Base-by-base conservation (phyloP, 306 rosid species). In the Sechiopsis laciniata region DNA sequence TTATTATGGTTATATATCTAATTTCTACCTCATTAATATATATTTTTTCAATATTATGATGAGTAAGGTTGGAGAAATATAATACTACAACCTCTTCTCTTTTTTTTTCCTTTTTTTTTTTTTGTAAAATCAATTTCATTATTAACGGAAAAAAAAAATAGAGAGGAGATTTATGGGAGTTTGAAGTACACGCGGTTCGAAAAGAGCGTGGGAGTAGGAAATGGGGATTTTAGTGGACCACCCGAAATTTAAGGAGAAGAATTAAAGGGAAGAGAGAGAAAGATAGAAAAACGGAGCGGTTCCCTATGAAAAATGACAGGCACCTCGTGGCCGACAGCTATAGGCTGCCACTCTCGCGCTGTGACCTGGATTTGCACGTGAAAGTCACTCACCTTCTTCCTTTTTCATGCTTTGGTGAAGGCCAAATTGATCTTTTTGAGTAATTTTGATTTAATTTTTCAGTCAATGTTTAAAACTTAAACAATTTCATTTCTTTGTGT, bases 321-420 rank as follows among this genome's bases (percentile, higher is more conserved):
- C 73, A 76, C 79, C 83, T 83, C 85, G 88, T 84, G 88, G 83
- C 79, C 81, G 86, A 82, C 89, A 81, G 79, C 84, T 22, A 74
- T 87, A 59, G 62, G 85, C 60, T 63, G 82, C 64, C 20, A 78
- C 78, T 72, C 78, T 56, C 11, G 3, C 19, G 58, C 46, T 24
- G 56, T 53, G 62, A 63, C 51, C 68, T 40, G 29, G 72, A 40
- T 8, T 10, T 76, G 68, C 83, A 83, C 89, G 85, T 85, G 89
- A 75, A 56, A 37, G 7, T n/a, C 64, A 66, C 75, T 64, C 55
- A 14, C 56, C 58, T 59, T 71, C 32, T 65, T 42, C 71, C 29
- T 37, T 32, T 32, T 32, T 32, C 37, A 32, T 32, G 5, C 37
- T 32, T 32, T 32, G 37, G 5, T 26, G 3, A 32, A 32, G 37